Evolutionary conservation across 2,329 filamentous ascomycete species (phyloP), one percentile per base, ranked within the genome.

Genomic region (Penicillium sp.): DNA sequence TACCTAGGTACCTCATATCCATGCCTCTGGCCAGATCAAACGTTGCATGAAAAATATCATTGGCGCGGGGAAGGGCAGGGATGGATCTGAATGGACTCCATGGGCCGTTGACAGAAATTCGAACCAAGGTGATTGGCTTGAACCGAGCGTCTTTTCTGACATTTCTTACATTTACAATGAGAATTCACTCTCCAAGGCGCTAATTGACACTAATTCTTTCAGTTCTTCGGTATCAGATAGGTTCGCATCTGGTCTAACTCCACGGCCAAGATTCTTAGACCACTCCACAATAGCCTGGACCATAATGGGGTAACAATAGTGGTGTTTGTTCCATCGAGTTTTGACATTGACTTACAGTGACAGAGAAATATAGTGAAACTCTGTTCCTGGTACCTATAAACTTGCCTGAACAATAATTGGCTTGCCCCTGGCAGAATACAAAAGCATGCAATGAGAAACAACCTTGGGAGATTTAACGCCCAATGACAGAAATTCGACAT

Each of bases 241-340:
- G 29, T 23, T 50, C 5, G 8, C 33, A 47, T 57, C 41, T 27
- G 16, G 49, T 43, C n/a, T 21, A 31, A 59, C 57, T 60, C 57
- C 57, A 60, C 50, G 43, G 50, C 44, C 53, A 51, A 56, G 53
- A 41, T 33, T n/a, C 10, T 33, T 46, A 55, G 36, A 11, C 8
- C 19, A 41, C 46, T 52, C 59, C 59, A 61, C 59, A 34, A 52
- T 31, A 53, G 59, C 46, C 57, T 59, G 53, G 59, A 60, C 50
- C 50, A n/a, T 25, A 31, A 60, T 51, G 36, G 48, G 25, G 33
- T 34, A 60, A 46, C 53, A n/a, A n/a, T 25, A 27, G 59, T 41
- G 36, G 48, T 21, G 43, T 29, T 23, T 40, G 27, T 53, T 33
- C 46, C 47, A 52, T 44, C 13, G 33, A 7, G 31, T 27, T 36